Conservation (phyloP, 2,329 filamentous ascomycete species). For the Cercospora zeina region DNA sequence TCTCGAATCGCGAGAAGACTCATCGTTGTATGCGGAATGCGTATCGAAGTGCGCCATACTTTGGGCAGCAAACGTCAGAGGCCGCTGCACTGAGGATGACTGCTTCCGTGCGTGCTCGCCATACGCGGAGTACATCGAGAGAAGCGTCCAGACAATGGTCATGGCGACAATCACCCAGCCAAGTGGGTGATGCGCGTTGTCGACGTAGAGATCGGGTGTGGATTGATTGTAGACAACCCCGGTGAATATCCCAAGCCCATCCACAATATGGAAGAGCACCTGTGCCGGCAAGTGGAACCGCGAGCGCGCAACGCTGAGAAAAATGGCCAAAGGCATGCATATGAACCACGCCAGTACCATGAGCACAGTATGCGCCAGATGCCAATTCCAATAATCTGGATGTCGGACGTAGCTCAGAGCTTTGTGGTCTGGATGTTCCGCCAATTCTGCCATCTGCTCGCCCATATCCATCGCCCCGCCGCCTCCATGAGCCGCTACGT, state of each 20-base stretch:
- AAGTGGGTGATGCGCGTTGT: conserved; percentile 84
- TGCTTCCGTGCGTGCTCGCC: conserved; percentile 23
- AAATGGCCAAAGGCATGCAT: conserved; percentile 72
- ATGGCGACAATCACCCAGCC: conserved; percentile 82
- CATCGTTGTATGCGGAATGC: conserved; percentile 30
- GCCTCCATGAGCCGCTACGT: conserved; percentile 47
- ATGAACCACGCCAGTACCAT: conserved; percentile 74
- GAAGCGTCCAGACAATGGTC: conserved; percentile 66
- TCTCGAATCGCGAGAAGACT: conserved; percentile 42
- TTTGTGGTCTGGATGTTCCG: conserved; percentile 25
- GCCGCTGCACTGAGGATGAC: conserved; percentile 17
- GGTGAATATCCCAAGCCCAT: conserved; percentile 61
- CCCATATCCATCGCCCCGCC: conserved; percentile 35
- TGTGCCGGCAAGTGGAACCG: conserved; percentile 70
- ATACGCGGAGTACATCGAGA: conserved; percentile 66
- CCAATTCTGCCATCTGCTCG: conserved; percentile 15
- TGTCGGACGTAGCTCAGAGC: conserved; percentile 59
- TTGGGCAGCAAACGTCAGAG: conserved; percentile 16
- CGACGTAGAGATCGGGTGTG: conserved; percentile 82
- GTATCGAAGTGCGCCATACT: conserved; percentile 39
- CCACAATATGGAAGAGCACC: conserved; percentile 52
- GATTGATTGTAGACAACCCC: conserved; percentile 73
- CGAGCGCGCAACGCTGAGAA: conserved; percentile 81
- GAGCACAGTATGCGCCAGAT: conserved; percentile 68
- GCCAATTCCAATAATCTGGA: conserved; percentile 54